Evolutionary conservation across 2,329 filamentous ascomycete genomes (phyloP), one percentile per base, ranked within the genome.

Genomic region (Aciculosporium take): DNA sequence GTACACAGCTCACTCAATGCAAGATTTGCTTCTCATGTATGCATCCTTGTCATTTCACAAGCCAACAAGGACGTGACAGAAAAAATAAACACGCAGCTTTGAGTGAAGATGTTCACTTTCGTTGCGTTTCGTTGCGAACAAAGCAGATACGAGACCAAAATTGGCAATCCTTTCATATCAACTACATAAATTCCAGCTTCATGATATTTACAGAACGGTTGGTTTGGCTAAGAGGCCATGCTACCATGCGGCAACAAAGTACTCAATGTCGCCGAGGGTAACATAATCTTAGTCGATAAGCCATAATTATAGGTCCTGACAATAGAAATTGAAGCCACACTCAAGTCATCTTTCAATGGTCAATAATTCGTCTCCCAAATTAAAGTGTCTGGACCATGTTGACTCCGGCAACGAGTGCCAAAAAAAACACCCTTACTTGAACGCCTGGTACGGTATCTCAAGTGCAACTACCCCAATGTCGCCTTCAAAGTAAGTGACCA

Each of bases 391-490:
- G 25, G 31, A 10, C 25, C 27, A 30, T 37, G 8, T 25, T n/a
- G 24, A 23, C n/a, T n/a, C 37, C 25, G n/a, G 18, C 24, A 31
- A 7, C 13, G 27, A 21, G 18, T 9, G 29, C 33, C 20, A 37
- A 12, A 5, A 28, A 29, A 23, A 9, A 33, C 33, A 29, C 15
- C 34, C 27, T 23, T 48, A 32, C 34, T 36, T n/a, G 38, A 57
- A 54, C 51, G 51, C 51, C 53, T 48, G 46, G 46, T 51, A 54
- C 47, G 55, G 45, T 36, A 44, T 45, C 30, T 51, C 50, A 48
- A 51, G 43, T 48, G 47, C 52, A 45, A 45, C 49, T 53, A 46
- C 53, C 51, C 45, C 44, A 47, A 49, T 46, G 42, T 46, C 9
- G 40, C 17, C 15, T 24, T 6, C 28, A n/a, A 32, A 43, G 20